Conservation (phyloP, 495 filamentous ascomycete genomes). For the Penicillium canariense region DNA sequence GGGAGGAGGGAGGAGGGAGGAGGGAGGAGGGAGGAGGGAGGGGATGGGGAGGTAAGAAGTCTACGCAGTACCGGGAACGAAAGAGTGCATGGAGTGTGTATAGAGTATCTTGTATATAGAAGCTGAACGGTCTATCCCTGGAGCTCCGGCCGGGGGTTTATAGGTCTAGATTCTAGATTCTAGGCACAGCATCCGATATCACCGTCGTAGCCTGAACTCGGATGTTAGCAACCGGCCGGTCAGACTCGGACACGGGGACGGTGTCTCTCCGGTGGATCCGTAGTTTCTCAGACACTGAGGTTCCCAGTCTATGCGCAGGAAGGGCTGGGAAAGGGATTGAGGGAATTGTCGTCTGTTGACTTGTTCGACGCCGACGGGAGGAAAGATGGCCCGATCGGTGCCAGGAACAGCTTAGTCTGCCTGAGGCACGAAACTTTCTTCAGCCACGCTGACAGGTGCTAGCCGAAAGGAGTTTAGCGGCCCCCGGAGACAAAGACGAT, state of each 20-base stretch:
- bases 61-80: no score
- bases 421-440: neutral
- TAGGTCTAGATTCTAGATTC: no score
- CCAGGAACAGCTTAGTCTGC: neutral
- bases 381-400: neutral
- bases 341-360: neutral
- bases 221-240: neutral
- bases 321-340: neutral
- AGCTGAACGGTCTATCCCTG: no score
- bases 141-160: no score
- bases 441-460: slow-evolving; percentile 7
- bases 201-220: neutral
- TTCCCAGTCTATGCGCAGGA: neutral
- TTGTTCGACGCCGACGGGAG: neutral
- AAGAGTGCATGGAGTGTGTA: no score
- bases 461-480: slow-evolving; percentile 4
- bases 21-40: neutral
- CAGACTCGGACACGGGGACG: slow-evolving; percentile 3
- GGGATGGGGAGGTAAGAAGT: no score
- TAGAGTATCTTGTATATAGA: no score
- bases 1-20: neutral
- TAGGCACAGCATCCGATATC: neutral
- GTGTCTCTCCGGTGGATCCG: neutral
- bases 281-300: neutral
- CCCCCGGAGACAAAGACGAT: neutral